These are phyloP conservation scores for Plantago ovata DNA, from an alignment of 257 asterid genomes.

Conservation along the genomic window DNA sequence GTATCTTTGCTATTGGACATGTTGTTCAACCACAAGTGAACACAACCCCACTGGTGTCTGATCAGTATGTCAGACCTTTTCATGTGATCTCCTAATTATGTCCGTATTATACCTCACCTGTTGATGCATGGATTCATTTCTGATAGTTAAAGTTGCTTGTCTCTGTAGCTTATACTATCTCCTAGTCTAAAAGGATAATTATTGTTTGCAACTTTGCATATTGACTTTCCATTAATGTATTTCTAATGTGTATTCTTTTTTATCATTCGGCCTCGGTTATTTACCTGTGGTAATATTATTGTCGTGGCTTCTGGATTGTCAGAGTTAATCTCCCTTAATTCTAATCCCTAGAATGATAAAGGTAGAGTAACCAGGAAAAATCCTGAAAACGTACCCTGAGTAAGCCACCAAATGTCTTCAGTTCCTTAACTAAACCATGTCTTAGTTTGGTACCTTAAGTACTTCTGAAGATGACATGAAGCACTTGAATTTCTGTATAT, in stretches of 20 bases:
- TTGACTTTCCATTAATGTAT: neutral
- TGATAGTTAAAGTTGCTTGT: conserved; percentile 18
- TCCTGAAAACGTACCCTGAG: no score
- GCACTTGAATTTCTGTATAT: no score
- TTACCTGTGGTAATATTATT: no score
- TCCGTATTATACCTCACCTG: conserved; percentile 6
- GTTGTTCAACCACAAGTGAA: conserved; percentile 97
- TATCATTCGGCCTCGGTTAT: neutral
- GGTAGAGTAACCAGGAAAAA: neutral
- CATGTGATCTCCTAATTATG: conserved; percentile 17
- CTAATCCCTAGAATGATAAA: conserved; percentile 11
- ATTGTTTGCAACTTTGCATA: conserved; percentile 7
- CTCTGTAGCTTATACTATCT: conserved; percentile 11
- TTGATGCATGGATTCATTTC: conserved; percentile 10
- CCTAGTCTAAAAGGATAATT: conserved; percentile 7
- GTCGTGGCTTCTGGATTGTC: conserved; percentile 2
- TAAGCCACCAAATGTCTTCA: no score
- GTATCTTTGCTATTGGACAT: conserved; percentile 98
- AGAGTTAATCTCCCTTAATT: conserved; percentile 3
- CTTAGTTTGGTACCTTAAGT: no score
- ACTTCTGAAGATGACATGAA: no score
- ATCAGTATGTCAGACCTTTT: conserved; percentile 64
- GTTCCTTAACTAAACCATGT: no score
- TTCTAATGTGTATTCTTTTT: conserved; percentile 5
- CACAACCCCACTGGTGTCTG: conserved; percentile 75